phyloP scores from a whole-genome alignment of 1,284 basidiomycete genomes.

The Marasmius tenuissimus region DNA sequence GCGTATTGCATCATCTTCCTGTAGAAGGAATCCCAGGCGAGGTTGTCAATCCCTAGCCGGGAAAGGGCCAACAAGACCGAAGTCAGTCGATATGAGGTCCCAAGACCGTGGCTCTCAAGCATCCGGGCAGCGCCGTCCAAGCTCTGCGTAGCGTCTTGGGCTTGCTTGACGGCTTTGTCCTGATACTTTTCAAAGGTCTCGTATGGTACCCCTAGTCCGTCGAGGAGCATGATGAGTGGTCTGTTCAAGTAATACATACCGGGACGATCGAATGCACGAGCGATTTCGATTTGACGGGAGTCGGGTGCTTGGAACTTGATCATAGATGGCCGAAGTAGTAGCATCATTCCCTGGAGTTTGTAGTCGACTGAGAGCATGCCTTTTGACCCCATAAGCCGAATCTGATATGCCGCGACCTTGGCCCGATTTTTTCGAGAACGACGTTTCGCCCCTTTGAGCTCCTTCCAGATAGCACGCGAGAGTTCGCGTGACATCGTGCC shows the following conservation, averaged over 20 bases:
- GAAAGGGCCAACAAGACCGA: conserved; percentile 36
- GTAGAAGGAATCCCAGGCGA: conserved; percentile 47
- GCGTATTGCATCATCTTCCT: conserved; percentile 50
- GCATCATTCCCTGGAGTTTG: conserved; percentile 40
- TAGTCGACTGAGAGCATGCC: conserved; percentile 63
- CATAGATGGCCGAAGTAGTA: conserved; percentile 59
- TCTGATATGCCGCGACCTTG: conserved; percentile 53
- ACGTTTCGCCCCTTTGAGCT: conserved; percentile 40
- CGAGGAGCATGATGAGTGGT: conserved; percentile 52
- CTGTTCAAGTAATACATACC: conserved; percentile 39
- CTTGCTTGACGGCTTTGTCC: conserved; percentile 48
- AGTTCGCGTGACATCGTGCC: conserved; percentile 63
- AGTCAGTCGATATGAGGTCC: conserved; percentile 37
- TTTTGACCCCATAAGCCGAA: conserved; percentile 64
- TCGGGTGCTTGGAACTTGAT: conserved; percentile 57
- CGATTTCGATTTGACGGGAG: conserved; percentile 58
- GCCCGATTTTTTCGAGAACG: conserved; percentile 33
- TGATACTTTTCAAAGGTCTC: conserved; percentile 51
- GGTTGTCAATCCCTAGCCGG: conserved; percentile 31
- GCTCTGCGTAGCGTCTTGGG: conserved; percentile 39
- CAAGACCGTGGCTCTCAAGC: conserved; percentile 45
- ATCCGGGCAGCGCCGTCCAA: conserved; percentile 46
- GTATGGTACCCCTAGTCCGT: conserved; percentile 34
- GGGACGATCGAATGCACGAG: conserved; percentile 22
- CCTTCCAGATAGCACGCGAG: conserved; percentile 51